A percentile compares a stretch with the other conserved stretches of the same genome.
phyloP scores from a whole-genome alignment of 179 eudicot genomes.

The Silene vulgaris region DNA sequence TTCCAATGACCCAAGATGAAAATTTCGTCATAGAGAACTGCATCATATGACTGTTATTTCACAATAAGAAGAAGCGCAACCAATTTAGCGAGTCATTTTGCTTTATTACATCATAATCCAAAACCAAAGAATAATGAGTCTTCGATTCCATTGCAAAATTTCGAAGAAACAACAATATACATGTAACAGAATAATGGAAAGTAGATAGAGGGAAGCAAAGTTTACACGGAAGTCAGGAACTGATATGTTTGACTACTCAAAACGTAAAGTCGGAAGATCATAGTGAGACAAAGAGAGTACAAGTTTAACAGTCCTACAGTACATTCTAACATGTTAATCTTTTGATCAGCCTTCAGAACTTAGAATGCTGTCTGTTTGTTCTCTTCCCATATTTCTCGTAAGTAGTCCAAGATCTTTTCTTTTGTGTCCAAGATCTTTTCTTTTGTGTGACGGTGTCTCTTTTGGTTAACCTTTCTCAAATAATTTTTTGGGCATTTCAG shows the following conservation, averaged over 20 bases:
- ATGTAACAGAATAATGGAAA: background rate
- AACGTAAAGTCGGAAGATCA: background rate
- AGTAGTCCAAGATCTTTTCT: conserved; percentile 27
- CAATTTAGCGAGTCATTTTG: too few relatives aligned
- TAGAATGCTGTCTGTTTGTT: conserved; percentile 98
- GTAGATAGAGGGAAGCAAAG: background rate
- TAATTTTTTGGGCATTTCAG: conserved; percentile 32
- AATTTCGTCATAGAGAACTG: too few relatives aligned
- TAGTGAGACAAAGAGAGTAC: conserved; percentile 1
- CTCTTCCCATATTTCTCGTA: conserved; percentile 99
- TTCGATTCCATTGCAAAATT: too few relatives aligned
- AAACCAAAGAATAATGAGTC: too few relatives aligned
- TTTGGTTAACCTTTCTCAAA: conserved; percentile 17
- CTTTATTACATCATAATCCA: too few relatives aligned
- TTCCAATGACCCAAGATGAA: too few relatives aligned
- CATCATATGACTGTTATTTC: too few relatives aligned
- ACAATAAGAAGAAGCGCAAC: too few relatives aligned
- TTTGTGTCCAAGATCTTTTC: conserved; percentile 3
- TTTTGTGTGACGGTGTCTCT: conserved; percentile 2
- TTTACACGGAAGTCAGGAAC: background rate
- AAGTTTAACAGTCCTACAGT: background rate
- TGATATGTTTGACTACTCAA: background rate
- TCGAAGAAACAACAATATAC: too few relatives aligned
- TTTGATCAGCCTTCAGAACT: conserved; percentile 84
- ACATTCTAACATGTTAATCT: conserved; percentile 22